Percentiles rank a stretch among this genome's conserved stretches.
Evolutionary conservation across 1,139 yeast species (phyloP).

Genomic region (Saccharomyces hybrid): DNA sequence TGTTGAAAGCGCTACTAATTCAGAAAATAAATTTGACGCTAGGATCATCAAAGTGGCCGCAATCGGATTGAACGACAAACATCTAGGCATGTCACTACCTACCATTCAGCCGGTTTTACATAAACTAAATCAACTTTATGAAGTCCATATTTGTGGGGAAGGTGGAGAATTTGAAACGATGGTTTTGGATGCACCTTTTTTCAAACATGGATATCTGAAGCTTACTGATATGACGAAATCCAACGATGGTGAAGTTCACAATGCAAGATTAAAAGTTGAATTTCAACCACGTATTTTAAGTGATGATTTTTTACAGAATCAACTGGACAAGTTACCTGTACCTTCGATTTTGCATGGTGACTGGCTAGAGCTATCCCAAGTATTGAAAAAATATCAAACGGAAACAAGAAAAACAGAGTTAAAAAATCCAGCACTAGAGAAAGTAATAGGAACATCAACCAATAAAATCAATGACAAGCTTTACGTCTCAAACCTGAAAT

Average conservation of each 20-base stretch:
- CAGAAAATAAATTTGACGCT: conserved; percentile 55
- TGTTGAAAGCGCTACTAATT: conserved; percentile 7
- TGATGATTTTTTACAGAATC: conserved; percentile 12
- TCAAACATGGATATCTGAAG: conserved; percentile 45
- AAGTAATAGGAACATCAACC: conserved; percentile 6
- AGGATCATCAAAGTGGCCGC: conserved; percentile 90
- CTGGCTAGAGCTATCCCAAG: conserved; percentile 38
- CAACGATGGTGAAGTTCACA: conserved; percentile 56
- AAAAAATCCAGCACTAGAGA: conserved; percentile 3
- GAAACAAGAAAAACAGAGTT: neutral
- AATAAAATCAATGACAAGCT: conserved; percentile 32
- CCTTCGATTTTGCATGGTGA: conserved; percentile 46
- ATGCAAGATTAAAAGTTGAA: conserved; percentile 40
- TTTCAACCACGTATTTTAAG: conserved; percentile 34
- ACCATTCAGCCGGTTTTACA: conserved; percentile 55
- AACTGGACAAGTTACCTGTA: conserved; percentile 31
- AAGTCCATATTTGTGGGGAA: conserved; percentile 93
- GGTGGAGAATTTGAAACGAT: conserved; percentile 96
- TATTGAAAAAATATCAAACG: neutral
- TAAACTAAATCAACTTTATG: conserved; percentile 55
- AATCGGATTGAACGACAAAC: conserved; percentile 58
- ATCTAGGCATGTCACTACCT: conserved; percentile 61
- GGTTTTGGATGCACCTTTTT: conserved; percentile 84
- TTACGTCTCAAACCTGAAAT: conserved; percentile 46
- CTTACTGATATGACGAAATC: conserved; percentile 39